Evolutionary conservation across 2,329 filamentous ascomycete species (phyloP), one percentile per base, ranked within the genome.

Genomic region (Fusarium sp.): DNA sequence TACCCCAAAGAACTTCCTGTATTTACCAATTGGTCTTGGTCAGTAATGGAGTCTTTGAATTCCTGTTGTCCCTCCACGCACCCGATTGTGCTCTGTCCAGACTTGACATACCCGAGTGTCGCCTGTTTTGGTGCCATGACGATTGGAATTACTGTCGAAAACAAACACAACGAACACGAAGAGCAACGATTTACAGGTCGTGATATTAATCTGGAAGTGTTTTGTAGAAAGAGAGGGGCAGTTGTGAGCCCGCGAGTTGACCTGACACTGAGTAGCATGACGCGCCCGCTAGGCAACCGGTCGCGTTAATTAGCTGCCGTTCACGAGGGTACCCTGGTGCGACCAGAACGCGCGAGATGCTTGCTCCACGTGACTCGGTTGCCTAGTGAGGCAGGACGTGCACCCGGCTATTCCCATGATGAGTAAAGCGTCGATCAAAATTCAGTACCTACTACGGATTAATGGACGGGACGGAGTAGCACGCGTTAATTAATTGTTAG

Each of bases 61-160:
- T 33, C n/a, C 26, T 47, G 28, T 16, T 41, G 55, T 48, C 55
- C 61, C 71, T 69, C 62, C 64, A 65, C 85, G 83, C 81, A 95
- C 93, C 91, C 89, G 82, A 95, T 84, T 76, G 91, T 94, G 79
- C 88, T 90, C 86, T 95, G 93, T 73, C 87, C 87, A 78, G 91
- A 85, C 83, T 90, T 91, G 71, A 95, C 94, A 85, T 96, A 97
- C 95, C 93, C 93, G 82, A 97, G 85, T 69, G 93, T 97, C 78
- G 93, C 91, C 84, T 97, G 94, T 81, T 93, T 95, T 47, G 84
- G 84, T 75, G 85, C 84, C 84, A 86, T 86, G 74, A 75, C 76
- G 66, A 59, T 70, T 47, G 68, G 26, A 59, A 55, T 73, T 41
- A 44, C 50, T 39, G 59, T 41, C n/a, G 54, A 55, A 54, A 56